Evolutionary conservation across 2,329 filamentous ascomycete genomes (phyloP).

Genomic region (Colletotrichum gigasporum): DNA sequence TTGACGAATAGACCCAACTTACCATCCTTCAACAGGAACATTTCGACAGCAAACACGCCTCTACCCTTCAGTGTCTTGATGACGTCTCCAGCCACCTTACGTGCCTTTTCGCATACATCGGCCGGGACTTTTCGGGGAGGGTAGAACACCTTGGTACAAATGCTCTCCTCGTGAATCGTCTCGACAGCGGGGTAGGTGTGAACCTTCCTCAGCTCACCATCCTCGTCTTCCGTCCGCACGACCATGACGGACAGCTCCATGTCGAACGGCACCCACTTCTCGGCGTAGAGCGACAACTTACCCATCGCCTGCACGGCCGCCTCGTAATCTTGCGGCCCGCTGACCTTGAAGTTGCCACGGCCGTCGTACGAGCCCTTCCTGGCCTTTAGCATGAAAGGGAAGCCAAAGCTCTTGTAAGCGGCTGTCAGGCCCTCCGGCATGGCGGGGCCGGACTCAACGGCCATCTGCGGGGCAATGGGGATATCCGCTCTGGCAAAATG

Average conservation of each 20-base stretch:
- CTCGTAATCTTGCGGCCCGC: conserved; percentile 56
- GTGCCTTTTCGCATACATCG: conserved; percentile 70
- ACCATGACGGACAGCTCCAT: conserved; percentile 96
- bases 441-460: conserved; percentile 65
- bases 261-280: conserved; percentile 87
- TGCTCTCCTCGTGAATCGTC: conserved; percentile 93
- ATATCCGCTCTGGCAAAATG: conserved; percentile 76
- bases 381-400: conserved; percentile 92
- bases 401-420: conserved; percentile 73
- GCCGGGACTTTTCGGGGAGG: conserved; percentile 78
- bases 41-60: conserved; percentile 95
- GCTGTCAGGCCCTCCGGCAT: conserved; percentile 69
- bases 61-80: conserved; percentile 84
- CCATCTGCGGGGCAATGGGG: conserved; percentile 76
- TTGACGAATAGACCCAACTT: conserved; percentile 34
- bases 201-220: conserved; percentile 56
- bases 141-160: conserved; percentile 92
- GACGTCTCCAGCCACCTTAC: conserved; percentile 81
- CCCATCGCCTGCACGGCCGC: conserved; percentile 76
- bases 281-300: conserved; percentile 81
- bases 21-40: conserved; percentile 85
- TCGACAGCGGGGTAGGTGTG: conserved; percentile 90
- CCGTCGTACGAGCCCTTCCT: conserved; percentile 93
- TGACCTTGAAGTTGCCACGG: conserved; percentile 70
- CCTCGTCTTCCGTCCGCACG: conserved; percentile 81